Evolutionary conservation across 768 basidiomycete species (phyloP).

Genomic region (Lepiota venenata): DNA sequence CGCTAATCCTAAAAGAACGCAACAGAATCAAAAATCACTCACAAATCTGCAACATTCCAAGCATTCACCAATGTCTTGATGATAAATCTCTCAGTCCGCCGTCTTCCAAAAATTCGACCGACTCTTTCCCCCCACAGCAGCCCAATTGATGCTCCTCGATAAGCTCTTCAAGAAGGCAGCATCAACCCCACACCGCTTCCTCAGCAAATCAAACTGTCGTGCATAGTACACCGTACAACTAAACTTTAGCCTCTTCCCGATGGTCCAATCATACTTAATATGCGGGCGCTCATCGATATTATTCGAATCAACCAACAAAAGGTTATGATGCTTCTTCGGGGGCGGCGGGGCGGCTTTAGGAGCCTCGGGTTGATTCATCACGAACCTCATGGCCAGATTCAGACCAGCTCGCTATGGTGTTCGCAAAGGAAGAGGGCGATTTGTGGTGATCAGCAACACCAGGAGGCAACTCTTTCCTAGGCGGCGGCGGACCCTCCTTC

Average conservation of each 20-base stretch:
- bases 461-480: slow-evolving; percentile 9
- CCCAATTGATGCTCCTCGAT: slow-evolving; percentile 59
- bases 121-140: slow-evolving; percentile 79
- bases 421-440: slow-evolving; percentile 34
- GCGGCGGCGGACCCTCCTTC: slow-evolving; percentile 12
- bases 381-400: slow-evolving; percentile 55
- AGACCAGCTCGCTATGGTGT: slow-evolving; percentile 49
- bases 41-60: slow-evolving; percentile 87
- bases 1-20: background rate
- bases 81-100: slow-evolving; percentile 68
- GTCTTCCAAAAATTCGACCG: slow-evolving; percentile 83
- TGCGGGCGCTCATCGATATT: slow-evolving; percentile 71
- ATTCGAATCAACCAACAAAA: slow-evolving; percentile 38
- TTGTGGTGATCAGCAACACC: slow-evolving; percentile 9
- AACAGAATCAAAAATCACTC: slow-evolving; percentile 25
- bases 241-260: slow-evolving; percentile 71
- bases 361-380: slow-evolving; percentile 32
- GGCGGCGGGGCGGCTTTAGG: slow-evolving; percentile 30
- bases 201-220: slow-evolving; percentile 68
- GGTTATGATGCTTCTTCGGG: slow-evolving; percentile 44
- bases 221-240: slow-evolving; percentile 84
- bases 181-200: slow-evolving; percentile 66
- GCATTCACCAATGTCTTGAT: slow-evolving; percentile 85
- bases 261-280: slow-evolving; percentile 79
- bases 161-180: slow-evolving; percentile 59